phyloP scores from a whole-genome alignment of 352 stramenopile species.

The Globisporangium echinulatum region DNA sequence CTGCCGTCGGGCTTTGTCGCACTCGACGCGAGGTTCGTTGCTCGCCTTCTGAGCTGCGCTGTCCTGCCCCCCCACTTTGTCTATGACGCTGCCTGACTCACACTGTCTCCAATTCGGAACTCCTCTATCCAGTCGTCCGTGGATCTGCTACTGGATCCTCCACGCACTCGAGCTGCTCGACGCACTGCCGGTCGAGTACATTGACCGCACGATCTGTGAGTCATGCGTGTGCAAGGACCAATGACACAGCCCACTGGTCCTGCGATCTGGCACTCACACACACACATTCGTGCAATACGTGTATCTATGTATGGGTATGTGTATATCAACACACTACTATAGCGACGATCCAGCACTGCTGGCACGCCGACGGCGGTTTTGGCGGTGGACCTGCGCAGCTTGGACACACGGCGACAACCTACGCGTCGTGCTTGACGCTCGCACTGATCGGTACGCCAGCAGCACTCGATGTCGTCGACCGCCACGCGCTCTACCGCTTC shows the following conservation, averaged over 20 bases:
- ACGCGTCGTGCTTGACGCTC: conserved; percentile 93
- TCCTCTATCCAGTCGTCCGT: conserved; percentile 77
- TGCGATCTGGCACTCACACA: neutral
- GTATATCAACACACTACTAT: neutral
- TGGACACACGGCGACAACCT: conserved; percentile 89
- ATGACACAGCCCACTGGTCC: too few species aligned
- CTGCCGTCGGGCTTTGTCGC: conserved; percentile 82
- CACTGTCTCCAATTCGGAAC: neutral
- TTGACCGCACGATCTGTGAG: conserved; percentile 35
- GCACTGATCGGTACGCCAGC: conserved; percentile 86
- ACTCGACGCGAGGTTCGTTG: conserved; percentile 80
- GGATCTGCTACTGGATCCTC: conserved; percentile 98
- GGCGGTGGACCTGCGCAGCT: conserved; percentile 90
- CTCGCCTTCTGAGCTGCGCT: too few species aligned
- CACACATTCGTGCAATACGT: neutral
- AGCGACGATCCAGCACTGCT: conserved; percentile 60
- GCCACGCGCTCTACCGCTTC: conserved; percentile 79
- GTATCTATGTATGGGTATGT: neutral
- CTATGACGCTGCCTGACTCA: too few species aligned
- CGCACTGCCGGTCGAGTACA: conserved; percentile 41
- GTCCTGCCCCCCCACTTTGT: too few species aligned
- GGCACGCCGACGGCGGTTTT: conserved; percentile 87
- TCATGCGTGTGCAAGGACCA: too few species aligned
- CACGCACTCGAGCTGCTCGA: conserved; percentile 94
- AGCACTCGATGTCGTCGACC: conserved; percentile 73